These are phyloP conservation scores for Debaryomycetaceae sp. DNA, from an alignment of 1,139 yeast genomes.

Conservation along the genomic window DNA sequence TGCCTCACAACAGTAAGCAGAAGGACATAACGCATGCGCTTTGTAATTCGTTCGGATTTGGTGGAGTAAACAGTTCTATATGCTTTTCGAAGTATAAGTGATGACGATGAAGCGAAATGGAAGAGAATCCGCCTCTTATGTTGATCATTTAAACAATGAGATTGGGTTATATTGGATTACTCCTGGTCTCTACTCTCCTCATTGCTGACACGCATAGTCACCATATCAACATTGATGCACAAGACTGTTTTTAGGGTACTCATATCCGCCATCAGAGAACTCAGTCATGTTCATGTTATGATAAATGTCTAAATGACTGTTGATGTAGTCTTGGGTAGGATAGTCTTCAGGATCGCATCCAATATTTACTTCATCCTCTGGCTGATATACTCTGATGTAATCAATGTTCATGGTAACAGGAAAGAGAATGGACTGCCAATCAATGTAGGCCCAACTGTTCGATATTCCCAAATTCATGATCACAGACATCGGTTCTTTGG, in stretches of 20 bases:
- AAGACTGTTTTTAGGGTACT: conserved; percentile 47
- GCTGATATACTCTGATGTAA: conserved; percentile 78
- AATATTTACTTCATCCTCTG: conserved; percentile 43
- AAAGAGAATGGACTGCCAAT: conserved; percentile 67
- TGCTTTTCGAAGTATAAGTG: conserved; percentile 16
- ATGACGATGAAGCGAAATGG: neutral
- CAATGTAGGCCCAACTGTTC: conserved; percentile 77
- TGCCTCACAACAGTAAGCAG: conserved; percentile 44
- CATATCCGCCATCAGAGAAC: conserved; percentile 68
- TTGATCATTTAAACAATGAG: too few relatives aligned
- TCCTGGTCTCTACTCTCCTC: too few relatives aligned
- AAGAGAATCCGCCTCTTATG: neutral
- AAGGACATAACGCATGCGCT: conserved; percentile 55
- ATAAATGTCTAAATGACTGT: conserved; percentile 61
- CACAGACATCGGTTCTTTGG: conserved; percentile 85
- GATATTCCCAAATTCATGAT: conserved; percentile 78
- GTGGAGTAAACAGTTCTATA: conserved; percentile 84
- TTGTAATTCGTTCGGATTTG: conserved; percentile 94
- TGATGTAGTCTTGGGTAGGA: conserved; percentile 75
- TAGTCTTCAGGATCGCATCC: conserved; percentile 75
- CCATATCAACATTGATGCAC: conserved; percentile 14
- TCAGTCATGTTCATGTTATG: conserved; percentile 57
- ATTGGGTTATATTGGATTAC: too few relatives aligned
- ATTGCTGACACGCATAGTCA: too few relatives aligned
- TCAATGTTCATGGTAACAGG: conserved; percentile 70